Base-by-base conservation (phyloP, 768 basidiomycete genomes). In the Phanerochaete sordida region DNA sequence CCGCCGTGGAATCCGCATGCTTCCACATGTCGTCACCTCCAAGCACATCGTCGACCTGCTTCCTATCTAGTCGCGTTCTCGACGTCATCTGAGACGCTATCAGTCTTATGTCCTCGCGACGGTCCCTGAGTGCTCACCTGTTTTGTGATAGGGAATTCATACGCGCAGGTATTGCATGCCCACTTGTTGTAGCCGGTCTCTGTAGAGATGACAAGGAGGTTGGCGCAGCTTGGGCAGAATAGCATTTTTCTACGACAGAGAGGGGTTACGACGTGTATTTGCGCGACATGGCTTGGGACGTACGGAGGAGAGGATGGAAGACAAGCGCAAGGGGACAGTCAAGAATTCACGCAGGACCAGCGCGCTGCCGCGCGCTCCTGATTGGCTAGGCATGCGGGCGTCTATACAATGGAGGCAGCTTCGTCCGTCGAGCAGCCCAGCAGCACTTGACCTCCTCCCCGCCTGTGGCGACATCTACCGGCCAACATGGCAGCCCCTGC, bases 1-100 rank as follows among this genome's bases (percentile, higher is more conserved):
- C 87, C 66, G 85, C 81, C 0, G 90, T 94, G 50, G 87, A 85
- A 73, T 96, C 95, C 2, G 95, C 95, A 72, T 97, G 91, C 58
- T 88, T 89, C 93, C 95, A 97, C 74, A 86, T 87, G 61, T 93
- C 92, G 37, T 92, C 93, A 2, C 93, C 95, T 53, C 96, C 97
- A 27, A 98, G 78, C 6, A 99, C 95, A 68, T 98, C 97, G 70
- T 99, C 97, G 13, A 94, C 89, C 65, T 88, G 83, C 68, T 98
- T 98, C n/a, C 91, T 82, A 65, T 87, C 87, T 53, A 97, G 78
- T 58, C 84, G 84, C 28, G 90, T 94, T 47, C 95, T 80, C 55
- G 93, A 91, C 7, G 95, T 97, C 85, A 97, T 95, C 92, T 97
- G 65, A n/a, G 60, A 31, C 33, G 23, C 28, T 15, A 49, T 54